Evolutionary conservation across 108 stramenopile species (phyloP).

Genomic region (Discostella stelligeroides): DNA sequence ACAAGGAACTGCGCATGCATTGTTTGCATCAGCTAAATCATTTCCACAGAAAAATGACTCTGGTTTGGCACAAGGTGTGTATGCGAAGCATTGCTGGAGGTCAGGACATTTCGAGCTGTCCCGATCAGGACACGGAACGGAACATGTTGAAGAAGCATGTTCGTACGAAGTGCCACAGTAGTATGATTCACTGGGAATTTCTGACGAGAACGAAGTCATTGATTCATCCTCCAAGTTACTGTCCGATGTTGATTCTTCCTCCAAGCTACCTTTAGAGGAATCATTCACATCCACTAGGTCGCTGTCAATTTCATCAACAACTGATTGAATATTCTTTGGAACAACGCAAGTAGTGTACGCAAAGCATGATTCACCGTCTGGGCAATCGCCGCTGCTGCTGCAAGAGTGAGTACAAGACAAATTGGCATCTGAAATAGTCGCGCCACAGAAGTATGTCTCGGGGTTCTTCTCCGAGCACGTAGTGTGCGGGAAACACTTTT

Average conservation of each 20-base stretch:
- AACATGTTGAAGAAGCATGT: slow-evolving; percentile 40
- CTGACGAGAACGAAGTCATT: slow-evolving; percentile 1
- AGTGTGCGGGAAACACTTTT: slow-evolving; percentile 11
- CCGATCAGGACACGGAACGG: slow-evolving; percentile 35
- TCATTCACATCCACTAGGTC: not conserved
- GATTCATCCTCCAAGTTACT: not conserved
- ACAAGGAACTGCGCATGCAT: slow-evolving; percentile 68
- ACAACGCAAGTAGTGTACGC: slow-evolving; percentile 72
- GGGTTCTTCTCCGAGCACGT: not conserved
- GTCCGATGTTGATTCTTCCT: not conserved
- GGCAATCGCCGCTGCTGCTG: slow-evolving; percentile 62
- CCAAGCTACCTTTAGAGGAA: not conserved
- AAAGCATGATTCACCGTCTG: slow-evolving; percentile 66
- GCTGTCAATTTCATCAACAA: not conserved
- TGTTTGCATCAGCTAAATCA: slow-evolving; percentile 73
- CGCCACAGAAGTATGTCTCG: slow-evolving; percentile 62
- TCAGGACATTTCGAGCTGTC: slow-evolving; percentile 41
- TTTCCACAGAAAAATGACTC: slow-evolving; percentile 74
- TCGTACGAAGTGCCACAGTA: slow-evolving; percentile 45
- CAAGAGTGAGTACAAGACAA: slow-evolving; percentile 22
- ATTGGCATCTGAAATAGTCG: slow-evolving; percentile 36
- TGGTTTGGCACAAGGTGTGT: slow-evolving; percentile 47
- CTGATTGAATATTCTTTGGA: not conserved
- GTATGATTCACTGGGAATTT: slow-evolving; percentile 40
- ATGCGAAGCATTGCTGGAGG: slow-evolving; percentile 38